These are phyloP conservation scores for Fistulinella prunicolor DNA, from an alignment of 768 basidiomycete species.

Conservation along the genomic window DNA sequence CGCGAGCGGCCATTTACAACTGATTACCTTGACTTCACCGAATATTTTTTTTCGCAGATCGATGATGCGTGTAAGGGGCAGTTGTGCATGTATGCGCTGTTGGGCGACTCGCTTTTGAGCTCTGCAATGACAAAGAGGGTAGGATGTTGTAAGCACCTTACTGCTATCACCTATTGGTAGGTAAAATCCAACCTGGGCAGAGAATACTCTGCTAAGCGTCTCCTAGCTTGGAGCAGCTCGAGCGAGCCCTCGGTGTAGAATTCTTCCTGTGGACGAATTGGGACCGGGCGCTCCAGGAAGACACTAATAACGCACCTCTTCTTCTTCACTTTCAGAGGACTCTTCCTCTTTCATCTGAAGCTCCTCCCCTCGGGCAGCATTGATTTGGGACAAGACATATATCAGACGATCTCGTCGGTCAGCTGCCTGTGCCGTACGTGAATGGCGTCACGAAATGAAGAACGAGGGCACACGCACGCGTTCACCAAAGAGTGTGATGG, in stretches of 20 bases:
- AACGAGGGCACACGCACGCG: conserved; percentile 58
- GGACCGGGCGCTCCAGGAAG: not conserved
- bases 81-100: conserved; percentile 85
- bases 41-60: conserved; percentile 92
- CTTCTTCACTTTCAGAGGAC: conserved; percentile 71
- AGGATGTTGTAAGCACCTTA: conserved; percentile 75
- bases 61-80: conserved; percentile 85
- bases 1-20: not conserved
- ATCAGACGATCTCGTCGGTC: conserved; percentile 95
- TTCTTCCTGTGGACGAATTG: conserved; percentile 59
- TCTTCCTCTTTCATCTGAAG: conserved; percentile 68
- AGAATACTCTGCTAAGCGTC: conserved; percentile 89
- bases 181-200: conserved; percentile 86
- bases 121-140: conserved; percentile 56
- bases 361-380: conserved; percentile 82
- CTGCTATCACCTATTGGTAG: conserved; percentile 49
- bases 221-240: conserved; percentile 81
- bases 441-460: conserved; percentile 6
- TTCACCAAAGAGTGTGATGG: conserved; percentile 97
- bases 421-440: conserved; percentile 62
- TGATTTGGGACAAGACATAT: conserved; percentile 92
- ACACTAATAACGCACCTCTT: conserved; percentile 51
- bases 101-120: conserved; percentile 92
- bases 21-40: conserved; percentile 77
- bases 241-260: conserved; percentile 93